phyloP scores from a whole-genome alignment of 2,329 filamentous ascomycete species.

The Talaromyces rugulosus region DNA sequence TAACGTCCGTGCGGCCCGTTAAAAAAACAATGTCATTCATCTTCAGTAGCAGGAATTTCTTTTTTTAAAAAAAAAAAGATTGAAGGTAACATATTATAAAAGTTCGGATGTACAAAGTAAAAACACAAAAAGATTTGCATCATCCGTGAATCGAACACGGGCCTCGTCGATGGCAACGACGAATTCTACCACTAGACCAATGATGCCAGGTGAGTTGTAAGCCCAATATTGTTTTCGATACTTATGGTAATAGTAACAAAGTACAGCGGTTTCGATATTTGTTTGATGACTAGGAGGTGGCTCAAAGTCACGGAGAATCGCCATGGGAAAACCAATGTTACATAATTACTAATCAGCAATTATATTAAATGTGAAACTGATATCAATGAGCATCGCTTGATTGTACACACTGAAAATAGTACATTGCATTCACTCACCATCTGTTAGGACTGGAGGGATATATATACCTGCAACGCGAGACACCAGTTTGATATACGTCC shows the following conservation, averaged over 20 bases:
- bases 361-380: no score
- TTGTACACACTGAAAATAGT: no score
- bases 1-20: no score
- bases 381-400: no score
- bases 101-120: background rate
- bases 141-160: conserved; percentile 19
- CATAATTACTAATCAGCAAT: no score
- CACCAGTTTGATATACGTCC: no score
- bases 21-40: background rate
- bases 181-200: conserved; percentile 20
- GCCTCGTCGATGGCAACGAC: conserved; percentile 19
- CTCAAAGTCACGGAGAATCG: background rate
- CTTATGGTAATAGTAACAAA: background rate
- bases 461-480: no score
- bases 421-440: no score
- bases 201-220: conserved; percentile 11
- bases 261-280: background rate
- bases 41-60: no score
- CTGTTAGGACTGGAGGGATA: no score
- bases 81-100: no score
- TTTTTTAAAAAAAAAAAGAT: background rate
- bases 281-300: background rate
- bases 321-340: no score
- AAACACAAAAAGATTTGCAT: conserved; percentile 10
- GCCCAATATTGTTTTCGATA: background rate